Conservation (phyloP, 257 asterid species). For the Solanum ahanhuiri region DNA sequence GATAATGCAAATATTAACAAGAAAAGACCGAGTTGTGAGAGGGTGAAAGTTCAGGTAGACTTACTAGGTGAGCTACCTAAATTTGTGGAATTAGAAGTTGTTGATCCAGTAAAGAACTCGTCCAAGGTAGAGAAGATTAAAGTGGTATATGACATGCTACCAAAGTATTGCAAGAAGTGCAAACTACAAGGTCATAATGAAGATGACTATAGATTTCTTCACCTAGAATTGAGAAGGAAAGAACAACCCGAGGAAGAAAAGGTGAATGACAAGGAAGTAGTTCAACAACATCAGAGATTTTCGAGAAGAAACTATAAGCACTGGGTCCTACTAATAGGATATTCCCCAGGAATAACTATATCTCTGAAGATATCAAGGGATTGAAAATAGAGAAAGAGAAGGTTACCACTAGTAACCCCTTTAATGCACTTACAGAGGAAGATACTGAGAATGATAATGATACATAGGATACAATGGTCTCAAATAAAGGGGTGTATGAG, state of each 20-base stretch:
- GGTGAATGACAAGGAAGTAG: background rate
- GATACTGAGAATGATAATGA: background rate
- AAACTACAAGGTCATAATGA: background rate
- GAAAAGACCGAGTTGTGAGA: background rate
- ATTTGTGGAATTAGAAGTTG: background rate
- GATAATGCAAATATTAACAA: background rate
- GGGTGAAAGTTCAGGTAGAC: background rate
- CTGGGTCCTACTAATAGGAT: background rate
- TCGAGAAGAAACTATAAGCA: too few species aligned
- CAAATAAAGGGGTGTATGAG: background rate
- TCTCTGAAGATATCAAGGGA: background rate
- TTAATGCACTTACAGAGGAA: background rate
- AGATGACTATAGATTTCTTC: background rate
- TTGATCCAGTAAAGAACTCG: background rate
- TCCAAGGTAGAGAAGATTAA: background rate
- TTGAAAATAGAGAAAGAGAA: background rate
- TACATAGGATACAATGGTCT: background rate
- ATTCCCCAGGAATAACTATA: background rate
- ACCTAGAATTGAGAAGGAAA: background rate
- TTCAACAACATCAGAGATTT: background rate
- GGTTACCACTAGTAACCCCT: background rate
- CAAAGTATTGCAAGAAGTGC: background rate
- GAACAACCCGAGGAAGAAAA: background rate
- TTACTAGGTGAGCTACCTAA: background rate
- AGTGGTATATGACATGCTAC: background rate